Conservation (phyloP, 805 yeast genomes). For the Sugiyamaella lignohabitans region DNA sequence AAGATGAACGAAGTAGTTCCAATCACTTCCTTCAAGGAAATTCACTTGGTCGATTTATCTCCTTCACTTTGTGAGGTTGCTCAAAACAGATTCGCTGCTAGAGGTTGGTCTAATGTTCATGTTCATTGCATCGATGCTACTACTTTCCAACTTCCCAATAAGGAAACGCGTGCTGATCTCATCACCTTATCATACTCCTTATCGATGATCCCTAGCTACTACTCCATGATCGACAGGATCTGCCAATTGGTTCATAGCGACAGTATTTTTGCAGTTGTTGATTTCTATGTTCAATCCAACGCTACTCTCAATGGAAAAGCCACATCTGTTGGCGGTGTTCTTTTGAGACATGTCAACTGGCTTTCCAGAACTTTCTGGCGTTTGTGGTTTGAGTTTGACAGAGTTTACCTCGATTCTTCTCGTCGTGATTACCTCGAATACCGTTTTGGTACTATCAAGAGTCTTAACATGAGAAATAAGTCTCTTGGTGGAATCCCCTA, state of each 20-base stretch:
- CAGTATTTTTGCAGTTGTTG: slow-evolving; percentile 67
- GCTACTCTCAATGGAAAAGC: slow-evolving; percentile 61
- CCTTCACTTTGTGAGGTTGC: slow-evolving; percentile 75
- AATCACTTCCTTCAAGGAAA: slow-evolving; percentile 49
- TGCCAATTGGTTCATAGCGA: slow-evolving; percentile 43
- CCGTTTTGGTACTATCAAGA: slow-evolving; percentile 73
- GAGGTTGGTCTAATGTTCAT: slow-evolving; percentile 54
- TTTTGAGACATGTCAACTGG: slow-evolving; percentile 71
- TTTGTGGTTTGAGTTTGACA: slow-evolving; percentile 80
- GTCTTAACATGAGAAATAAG: slow-evolving; percentile 60
- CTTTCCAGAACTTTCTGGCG: slow-evolving; percentile 75
- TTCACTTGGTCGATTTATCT: slow-evolving; percentile 68
- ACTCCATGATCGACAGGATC: slow-evolving; percentile 70
- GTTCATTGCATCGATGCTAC: slow-evolving; percentile 72
- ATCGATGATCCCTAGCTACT: slow-evolving; percentile 80
- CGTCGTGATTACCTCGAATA: slow-evolving; percentile 80
- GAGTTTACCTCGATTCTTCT: slow-evolving; percentile 70
- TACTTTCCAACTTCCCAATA: slow-evolving; percentile 48
- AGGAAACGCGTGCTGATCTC: slow-evolving; percentile 48
- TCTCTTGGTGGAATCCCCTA: slow-evolving; percentile 70
- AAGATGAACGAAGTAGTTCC: slow-evolving; percentile 55
- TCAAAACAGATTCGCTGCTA: slow-evolving; percentile 43
- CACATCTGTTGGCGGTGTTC: slow-evolving; percentile 69
- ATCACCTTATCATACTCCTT: slow-evolving; percentile 74
- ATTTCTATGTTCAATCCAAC: slow-evolving; percentile 69